Evolutionary conservation across 345 rosid genomes (phyloP).

Genomic region (Passiflora organensis): DNA sequence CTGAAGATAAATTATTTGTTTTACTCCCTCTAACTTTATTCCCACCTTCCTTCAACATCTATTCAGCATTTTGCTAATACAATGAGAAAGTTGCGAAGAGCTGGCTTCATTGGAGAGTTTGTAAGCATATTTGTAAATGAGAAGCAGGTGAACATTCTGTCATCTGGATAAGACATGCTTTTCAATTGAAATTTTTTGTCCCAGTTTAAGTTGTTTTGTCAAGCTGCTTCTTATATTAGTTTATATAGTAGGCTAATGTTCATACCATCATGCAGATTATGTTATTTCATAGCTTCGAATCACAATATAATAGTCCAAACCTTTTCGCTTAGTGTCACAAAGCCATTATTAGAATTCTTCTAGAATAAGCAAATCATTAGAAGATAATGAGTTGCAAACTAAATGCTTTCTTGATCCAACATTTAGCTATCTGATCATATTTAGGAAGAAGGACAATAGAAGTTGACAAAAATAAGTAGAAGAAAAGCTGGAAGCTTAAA

Average conservation of each 20-base stretch:
- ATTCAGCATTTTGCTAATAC: constrained; percentile 60
- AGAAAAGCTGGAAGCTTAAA: too few relatives aligned
- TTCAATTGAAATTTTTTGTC: not conserved
- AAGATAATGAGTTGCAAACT: too few relatives aligned
- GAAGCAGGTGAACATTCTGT: constrained; percentile 66
- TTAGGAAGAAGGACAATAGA: too few relatives aligned
- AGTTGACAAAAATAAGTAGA: too few relatives aligned
- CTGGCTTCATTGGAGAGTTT: constrained; percentile 88
- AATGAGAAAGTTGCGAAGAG: constrained; percentile 78
- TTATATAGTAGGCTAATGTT: not conserved
- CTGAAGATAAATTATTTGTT: not conserved
- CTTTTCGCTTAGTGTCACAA: too few relatives aligned
- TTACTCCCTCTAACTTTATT: constrained; percentile 7
- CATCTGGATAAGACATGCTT: too few relatives aligned
- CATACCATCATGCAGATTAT: too few relatives aligned
- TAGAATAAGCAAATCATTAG: too few relatives aligned
- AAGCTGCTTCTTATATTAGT: not conserved
- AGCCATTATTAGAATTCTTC: too few relatives aligned
- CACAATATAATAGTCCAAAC: too few relatives aligned
- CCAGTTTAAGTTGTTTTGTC: not conserved
- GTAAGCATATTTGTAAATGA: constrained; percentile 82
- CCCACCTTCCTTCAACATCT: constrained; percentile 12
- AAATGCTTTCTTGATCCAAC: not conserved
- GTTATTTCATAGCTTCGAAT: too few relatives aligned
- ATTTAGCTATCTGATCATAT: too few relatives aligned